These are phyloP conservation scores for Aspergillus affinis DNA, from an alignment of 495 filamentous ascomycete species.

Conservation along the genomic window DNA sequence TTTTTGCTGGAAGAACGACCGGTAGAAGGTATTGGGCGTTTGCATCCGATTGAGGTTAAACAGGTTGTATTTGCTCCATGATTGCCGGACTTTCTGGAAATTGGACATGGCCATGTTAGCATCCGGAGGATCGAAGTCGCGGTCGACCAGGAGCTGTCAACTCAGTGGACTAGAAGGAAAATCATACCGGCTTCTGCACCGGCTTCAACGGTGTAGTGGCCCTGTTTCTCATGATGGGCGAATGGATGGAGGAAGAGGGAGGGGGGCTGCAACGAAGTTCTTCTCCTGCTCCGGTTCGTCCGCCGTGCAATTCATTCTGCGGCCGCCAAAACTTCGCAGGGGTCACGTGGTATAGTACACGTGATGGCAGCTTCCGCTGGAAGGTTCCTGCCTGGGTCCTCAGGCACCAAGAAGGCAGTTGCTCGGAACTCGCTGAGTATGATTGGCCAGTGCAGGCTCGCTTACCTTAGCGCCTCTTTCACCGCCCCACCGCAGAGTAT, in stretches of 20 bases:
- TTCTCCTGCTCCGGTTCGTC: slow-evolving; percentile 11
- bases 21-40: slow-evolving; percentile 32
- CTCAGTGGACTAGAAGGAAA: background rate
- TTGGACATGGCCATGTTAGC: slow-evolving; percentile 14
- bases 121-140: slow-evolving; percentile 5
- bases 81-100: slow-evolving; percentile 83
- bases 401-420: slow-evolving; percentile 2
- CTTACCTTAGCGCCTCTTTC: slow-evolving; percentile 31
- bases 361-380: background rate
- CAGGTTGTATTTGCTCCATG: slow-evolving; percentile 97
- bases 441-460: slow-evolving; percentile 27
- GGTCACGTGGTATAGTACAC: slow-evolving; percentile 31
- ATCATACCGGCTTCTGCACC: slow-evolving; percentile 43
- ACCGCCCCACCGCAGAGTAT: slow-evolving; percentile 20
- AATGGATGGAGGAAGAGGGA: background rate
- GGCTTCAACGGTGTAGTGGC: slow-evolving; percentile 44
- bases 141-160: background rate
- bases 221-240: slow-evolving; percentile 48
- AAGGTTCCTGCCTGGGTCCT: slow-evolving; percentile 9
- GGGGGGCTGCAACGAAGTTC: slow-evolving; percentile 2
- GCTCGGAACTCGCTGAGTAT: background rate
- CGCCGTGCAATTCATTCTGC: slow-evolving; percentile 11
- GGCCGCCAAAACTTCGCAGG: slow-evolving; percentile 37
- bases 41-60: slow-evolving; percentile 72
- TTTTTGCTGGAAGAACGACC: slow-evolving; percentile 97